Base-by-base conservation (phyloP, 2,329 filamentous ascomycete genomes). In the Colletotrichum sojae region DNA sequence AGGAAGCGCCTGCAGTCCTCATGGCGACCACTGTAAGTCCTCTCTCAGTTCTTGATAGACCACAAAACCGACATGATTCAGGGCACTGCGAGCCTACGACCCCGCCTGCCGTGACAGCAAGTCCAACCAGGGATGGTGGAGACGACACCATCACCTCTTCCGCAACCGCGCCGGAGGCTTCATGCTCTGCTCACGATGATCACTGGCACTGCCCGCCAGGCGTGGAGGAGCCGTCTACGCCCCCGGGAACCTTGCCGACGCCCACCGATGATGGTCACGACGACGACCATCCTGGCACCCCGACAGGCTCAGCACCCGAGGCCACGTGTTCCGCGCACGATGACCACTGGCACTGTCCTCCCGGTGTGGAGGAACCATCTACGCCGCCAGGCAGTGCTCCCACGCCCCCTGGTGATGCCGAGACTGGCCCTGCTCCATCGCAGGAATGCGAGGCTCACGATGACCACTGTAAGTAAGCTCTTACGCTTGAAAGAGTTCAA, bases 1-100 rank as follows among this genome's bases (percentile, higher is more conserved):
- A 12, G 55, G 63, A 3, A 36, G 54, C 27, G 27, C 27, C 12
- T 65, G 62, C 36, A 65, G 62, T 31, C 63, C 63, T 20, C 63
- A 67, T 18, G 43, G 49, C 13, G 63, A 67, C 25, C 63, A 67
- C 12, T 65, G 53, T 65, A 46, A 45, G 62, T 54, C 6, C 18
- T 52, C 6, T n/a, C 22, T 8, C n/a, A 2, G n/a, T 54, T 13
- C 3, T 4, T 25, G 20, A n/a, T 36, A 3, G 6, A 31, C 2
- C 12, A 3, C 5, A n/a, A 31, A 27, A 45, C 48, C 12, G 58
- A 39, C 22, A 8, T 36, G 9, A 15, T 39, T 6, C 16, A 72
- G 71, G 71, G 71, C 67, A 72, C 25, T 73, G 71, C 31, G 70
- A 72, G n/a, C 45, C 10, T 55, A 73, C 45, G 63, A 43, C 13